Evolutionary conservation across 2,329 filamentous ascomycete genomes (phyloP).

Genomic region (Colletotrichum endophyticum): DNA sequence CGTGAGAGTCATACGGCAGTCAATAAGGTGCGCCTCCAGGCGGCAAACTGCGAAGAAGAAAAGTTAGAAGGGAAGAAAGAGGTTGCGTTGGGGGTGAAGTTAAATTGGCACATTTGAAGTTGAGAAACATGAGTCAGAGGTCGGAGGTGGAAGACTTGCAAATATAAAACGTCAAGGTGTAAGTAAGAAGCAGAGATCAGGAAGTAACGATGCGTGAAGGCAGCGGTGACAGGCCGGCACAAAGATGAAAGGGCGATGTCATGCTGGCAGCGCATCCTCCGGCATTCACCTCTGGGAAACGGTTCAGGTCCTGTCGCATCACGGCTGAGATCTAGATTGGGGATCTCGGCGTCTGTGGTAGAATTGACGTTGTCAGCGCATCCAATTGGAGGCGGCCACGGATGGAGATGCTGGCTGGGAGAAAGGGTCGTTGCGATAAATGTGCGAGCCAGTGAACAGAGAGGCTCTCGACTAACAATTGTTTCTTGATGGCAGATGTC

Average conservation of each 20-base stretch:
- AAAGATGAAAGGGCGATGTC: not conserved
- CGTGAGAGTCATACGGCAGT: too few species aligned
- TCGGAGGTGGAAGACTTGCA: not conserved
- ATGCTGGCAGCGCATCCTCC: not conserved
- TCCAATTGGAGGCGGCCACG: not conserved
- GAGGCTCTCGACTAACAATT: not conserved
- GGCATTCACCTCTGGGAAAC: not conserved
- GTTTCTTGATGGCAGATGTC: not conserved
- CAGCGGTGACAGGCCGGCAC: not conserved
- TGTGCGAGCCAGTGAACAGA: not conserved
- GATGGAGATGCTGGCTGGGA: not conserved
- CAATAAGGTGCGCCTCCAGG: too few species aligned
- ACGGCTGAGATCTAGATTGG: not conserved
- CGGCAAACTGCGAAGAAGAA: too few species aligned
- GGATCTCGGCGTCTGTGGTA: not conserved
- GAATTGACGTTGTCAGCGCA: not conserved
- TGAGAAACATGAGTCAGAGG: not conserved
- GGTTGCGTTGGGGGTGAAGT: not conserved
- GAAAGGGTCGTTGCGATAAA: not conserved
- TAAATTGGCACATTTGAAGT: not conserved
- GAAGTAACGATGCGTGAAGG: not conserved
- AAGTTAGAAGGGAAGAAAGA: too few species aligned
- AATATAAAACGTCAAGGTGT: not conserved
- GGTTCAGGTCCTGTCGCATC: not conserved
- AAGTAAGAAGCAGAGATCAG: not conserved